Evolutionary conservation across 768 basidiomycete genomes (phyloP), one percentile per base, ranked within the genome.

Genomic region (Suillus variegatus): DNA sequence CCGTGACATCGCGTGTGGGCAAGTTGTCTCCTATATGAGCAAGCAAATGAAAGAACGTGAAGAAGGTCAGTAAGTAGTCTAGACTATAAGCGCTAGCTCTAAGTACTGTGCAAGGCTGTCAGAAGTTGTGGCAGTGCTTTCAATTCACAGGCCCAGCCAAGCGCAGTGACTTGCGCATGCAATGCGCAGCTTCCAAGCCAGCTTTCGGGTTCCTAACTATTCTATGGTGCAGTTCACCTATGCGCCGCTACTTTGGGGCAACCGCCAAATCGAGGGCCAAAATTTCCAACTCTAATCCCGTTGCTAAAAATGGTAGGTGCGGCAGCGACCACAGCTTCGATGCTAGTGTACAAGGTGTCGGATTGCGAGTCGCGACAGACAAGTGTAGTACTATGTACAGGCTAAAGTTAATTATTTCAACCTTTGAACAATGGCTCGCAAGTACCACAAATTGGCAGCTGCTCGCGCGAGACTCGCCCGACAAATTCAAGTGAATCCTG

Each of bases 1-100:
- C 40, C 74, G 75, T 22, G 82, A 82, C 82, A 83, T 83, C 55
- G 41, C 3, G 22, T 58, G 16, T 0, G 18, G 18, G 28, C 1
- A 25, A 41, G 18, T 20, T 28, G 6, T 32, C 58, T 25, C 58
- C 41, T 60, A 28, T 28, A 6, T 28, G 57, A 60, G n/a, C 2
- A 16, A 60, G 25, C 5, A 10, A 60, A 38, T 20, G 6, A 18
- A 18, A 25, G 57, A n/a, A 20, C 6, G 25, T 25, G 38, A 41
- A 18, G 47, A 16, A 58, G 25, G 40, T 18, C 25, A 41, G 16
- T 10, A 16, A 43, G 41, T 6, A 14, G 6, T 7, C 32, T 12
- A 54, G 18, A 32, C 16, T 35, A 12, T 41, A 6, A 25, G 32
- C 32, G 32, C 32, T 32, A 28, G 25, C 16, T 51, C 51, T 28